Evolutionary conservation across 2,329 filamentous ascomycete species (phyloP), one percentile per base, ranked within the genome.

Genomic region (Venturia asperata): DNA sequence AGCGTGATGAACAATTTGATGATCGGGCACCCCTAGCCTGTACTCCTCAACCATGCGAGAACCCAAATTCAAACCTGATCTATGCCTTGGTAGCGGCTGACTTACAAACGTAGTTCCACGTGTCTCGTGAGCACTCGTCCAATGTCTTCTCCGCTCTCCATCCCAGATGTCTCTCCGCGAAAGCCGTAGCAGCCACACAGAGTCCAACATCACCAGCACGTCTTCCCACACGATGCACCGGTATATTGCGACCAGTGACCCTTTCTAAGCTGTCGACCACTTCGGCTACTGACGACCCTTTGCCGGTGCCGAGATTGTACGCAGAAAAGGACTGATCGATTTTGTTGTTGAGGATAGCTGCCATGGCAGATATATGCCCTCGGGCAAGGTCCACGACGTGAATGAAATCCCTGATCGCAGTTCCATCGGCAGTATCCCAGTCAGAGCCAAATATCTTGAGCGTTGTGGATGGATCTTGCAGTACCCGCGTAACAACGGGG

Each of bases 371-470:
- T 45, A 87, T 80, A 73, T 89, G 86, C 5, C 84, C 86, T 52
- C 82, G 78, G 6, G 85, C 85, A 56, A 89, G 79, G 72, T 88
- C 86, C 19, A 81, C 82, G 45, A 88, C 86, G 69, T 88, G 86
- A 68, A 88, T 87, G 70, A 87, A 89, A 72, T 89, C 86, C 52
- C 86, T 82, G 49, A 88, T 80, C 1, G 85, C 85, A 0, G 86
- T 88, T 19, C 86, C 86, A 69, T 89, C 86, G 4, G 78, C 76
- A 0, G 86, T 88, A 65, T 85, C 80, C 81, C 85, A 89, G 72
- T 89, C 85, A 2, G 79, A 80, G 9, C 86, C 86, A 68, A 85
- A 88, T 64, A 88, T 81, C 62, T 83, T 78, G n/a, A 88, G 76
- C 56, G 81, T 77, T 4, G 77, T 70, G 61, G 80, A 79, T 43